Evolutionary conservation across 345 rosid species (phyloP).

Genomic region (Eucalyptus pauciflora): DNA sequence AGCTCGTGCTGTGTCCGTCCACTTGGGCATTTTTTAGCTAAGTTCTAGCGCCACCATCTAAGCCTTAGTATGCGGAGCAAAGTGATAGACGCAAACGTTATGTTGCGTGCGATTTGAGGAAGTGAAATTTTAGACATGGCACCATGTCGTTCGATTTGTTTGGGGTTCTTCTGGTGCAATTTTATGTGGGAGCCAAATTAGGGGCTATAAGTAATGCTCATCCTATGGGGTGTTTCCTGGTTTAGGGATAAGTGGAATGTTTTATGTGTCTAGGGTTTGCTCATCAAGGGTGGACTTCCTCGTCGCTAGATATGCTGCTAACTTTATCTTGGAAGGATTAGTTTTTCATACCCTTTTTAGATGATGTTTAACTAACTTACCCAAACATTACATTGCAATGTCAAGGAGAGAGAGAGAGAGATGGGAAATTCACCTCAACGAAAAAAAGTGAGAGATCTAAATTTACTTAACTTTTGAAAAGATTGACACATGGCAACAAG

Average conservation of each 20-base stretch:
- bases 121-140: background rate
- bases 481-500: background rate
- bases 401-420: background rate
- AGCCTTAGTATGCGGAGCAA: background rate
- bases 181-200: background rate
- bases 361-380: background rate
- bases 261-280: background rate
- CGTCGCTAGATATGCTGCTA: background rate
- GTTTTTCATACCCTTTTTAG: background rate
- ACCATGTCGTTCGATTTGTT: background rate
- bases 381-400: background rate
- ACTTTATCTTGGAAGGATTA: background rate
- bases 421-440: background rate
- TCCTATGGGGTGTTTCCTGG: background rate
- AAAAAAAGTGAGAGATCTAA: background rate
- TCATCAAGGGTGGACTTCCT: background rate
- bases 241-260: background rate
- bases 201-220: background rate
- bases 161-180: background rate
- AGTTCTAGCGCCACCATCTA: background rate
- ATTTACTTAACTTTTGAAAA: background rate
- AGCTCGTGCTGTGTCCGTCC: background rate
- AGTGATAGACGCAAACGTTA: background rate
- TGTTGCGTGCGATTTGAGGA: background rate
- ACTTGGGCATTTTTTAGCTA: background rate